Conservation (phyloP, 2,329 filamentous ascomycete genomes). For the Phoma sp. region DNA sequence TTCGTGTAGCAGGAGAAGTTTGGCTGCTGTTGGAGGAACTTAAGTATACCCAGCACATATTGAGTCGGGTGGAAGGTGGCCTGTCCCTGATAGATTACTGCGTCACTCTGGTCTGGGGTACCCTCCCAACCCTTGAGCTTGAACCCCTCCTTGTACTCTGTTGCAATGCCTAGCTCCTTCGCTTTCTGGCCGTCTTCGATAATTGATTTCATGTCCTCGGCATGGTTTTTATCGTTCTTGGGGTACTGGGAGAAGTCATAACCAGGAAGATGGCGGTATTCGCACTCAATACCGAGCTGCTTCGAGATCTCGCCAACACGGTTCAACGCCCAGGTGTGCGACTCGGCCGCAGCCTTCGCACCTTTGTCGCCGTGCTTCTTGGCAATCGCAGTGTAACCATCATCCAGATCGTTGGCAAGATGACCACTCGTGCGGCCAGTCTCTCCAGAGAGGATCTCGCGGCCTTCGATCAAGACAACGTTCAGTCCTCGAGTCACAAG, state of each 20-base stretch:
- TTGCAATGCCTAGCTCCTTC: conserved; percentile 53
- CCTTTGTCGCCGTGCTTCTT: conserved; percentile 60
- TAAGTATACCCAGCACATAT: conserved; percentile 60
- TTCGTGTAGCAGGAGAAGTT: conserved; percentile 62
- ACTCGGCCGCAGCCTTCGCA: conserved; percentile 59
- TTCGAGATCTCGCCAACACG: conserved; percentile 58
- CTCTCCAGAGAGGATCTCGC: conserved; percentile 62
- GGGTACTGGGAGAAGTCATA: conserved; percentile 60
- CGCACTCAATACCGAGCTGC: conserved; percentile 61
- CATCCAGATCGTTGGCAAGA: conserved; percentile 61
- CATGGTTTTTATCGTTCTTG: conserved; percentile 51
- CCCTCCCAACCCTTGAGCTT: conserved; percentile 61
- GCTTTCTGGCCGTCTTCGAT: conserved; percentile 55
- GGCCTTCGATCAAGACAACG: conserved; percentile 61
- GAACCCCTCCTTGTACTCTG: conserved; percentile 53
- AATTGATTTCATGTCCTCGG: conserved; percentile 55
- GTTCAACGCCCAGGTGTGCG: conserved; percentile 61
- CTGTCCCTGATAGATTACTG: conserved; percentile 56
- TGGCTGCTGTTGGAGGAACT: conserved; percentile 58
- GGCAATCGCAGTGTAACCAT: conserved; percentile 59
- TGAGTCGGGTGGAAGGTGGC: conserved; percentile 65
- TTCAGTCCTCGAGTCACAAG: conserved; percentile 58
- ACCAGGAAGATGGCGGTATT: conserved; percentile 59
- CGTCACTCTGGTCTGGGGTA: conserved; percentile 59
- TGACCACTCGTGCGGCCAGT: conserved; percentile 62